A percentile compares a stretch with the other conserved stretches of the same genome.
Conservation (phyloP, 495 filamentous ascomycete genomes). For the Thermochaetoides thermophila region DNA sequence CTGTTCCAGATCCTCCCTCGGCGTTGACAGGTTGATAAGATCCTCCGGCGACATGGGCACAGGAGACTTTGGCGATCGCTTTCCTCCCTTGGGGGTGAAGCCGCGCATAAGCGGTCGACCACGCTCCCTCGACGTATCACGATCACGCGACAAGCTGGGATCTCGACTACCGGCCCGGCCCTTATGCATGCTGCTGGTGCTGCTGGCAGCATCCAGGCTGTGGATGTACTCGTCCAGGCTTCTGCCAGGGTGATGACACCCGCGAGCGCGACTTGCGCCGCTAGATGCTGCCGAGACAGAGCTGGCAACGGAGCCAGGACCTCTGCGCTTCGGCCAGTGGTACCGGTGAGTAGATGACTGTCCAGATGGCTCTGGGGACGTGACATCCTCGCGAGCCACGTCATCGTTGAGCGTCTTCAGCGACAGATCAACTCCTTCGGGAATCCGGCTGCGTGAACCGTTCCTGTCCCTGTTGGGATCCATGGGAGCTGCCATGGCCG, state of each 20-base stretch:
- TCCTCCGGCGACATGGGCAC: constrained; percentile 88
- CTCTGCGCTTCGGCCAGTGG: constrained; percentile 33
- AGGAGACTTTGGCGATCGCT: constrained; percentile 78
- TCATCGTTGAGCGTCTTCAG: constrained; percentile 44
- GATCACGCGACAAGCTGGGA: constrained; percentile 35
- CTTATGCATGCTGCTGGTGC: constrained; percentile 39
- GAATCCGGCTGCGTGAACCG: constrained; percentile 67
- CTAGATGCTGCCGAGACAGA: constrained; percentile 28
- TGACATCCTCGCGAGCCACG: constrained; percentile 28
- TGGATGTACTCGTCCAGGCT: constrained; percentile 78
- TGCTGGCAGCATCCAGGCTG: constrained; percentile 67
- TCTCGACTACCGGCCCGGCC: no score
- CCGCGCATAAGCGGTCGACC: constrained; percentile 50
- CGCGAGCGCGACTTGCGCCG: constrained; percentile 20
- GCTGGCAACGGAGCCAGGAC: constrained; percentile 31
- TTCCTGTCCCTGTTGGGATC: constrained; percentile 42
- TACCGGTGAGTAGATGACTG: constrained; percentile 22
- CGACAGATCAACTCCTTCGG: constrained; percentile 64
- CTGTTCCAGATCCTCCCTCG: constrained; percentile 15
- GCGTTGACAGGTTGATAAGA: constrained; percentile 41
- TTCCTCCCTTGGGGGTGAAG: constrained; percentile 56
- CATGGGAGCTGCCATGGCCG: constrained; percentile 34
- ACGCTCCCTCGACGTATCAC: constrained; percentile 54
- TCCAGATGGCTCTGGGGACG: constrained; percentile 34
- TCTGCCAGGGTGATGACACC: constrained; percentile 31